A percentile compares a stretch with the other conserved stretches of the same genome.
These are phyloP conservation scores for Evansstolkia leycettana DNA, from an alignment of 495 filamentous ascomycete genomes.

Conservation along the genomic window DNA sequence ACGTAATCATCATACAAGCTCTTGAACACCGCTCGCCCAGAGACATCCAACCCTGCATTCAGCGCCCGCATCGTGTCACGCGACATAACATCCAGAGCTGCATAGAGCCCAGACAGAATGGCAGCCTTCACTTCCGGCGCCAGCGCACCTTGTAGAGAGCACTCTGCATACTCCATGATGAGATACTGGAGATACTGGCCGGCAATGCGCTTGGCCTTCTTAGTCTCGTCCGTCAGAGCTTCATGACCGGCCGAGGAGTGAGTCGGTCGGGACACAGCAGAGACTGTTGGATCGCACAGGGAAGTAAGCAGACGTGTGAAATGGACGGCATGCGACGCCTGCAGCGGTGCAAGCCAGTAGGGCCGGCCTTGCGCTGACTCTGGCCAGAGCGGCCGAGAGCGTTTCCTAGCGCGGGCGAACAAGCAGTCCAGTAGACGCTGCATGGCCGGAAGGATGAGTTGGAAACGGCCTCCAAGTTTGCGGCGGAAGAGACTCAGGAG, in stretches of 20 bases:
- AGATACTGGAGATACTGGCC: conserved; percentile 64
- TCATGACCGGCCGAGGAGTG: conserved; percentile 23
- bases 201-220: conserved; percentile 61
- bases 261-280: conserved; percentile 45
- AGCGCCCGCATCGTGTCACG: conserved; percentile 50
- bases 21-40: conserved; percentile 57
- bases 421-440: conserved; percentile 52
- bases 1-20: conserved; percentile 57
- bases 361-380: conserved; percentile 16
- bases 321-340: conserved; percentile 42
- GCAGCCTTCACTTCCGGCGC: conserved; percentile 52
- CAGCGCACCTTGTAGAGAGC: conserved; percentile 44
- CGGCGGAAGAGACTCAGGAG: conserved; percentile 49
- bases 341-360: conserved; percentile 33
- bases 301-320: conserved; percentile 63
- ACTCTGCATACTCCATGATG: conserved; percentile 56
- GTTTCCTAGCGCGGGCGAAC: conserved; percentile 40
- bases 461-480: conserved; percentile 56
- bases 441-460: conserved; percentile 52
- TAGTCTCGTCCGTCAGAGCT: conserved; percentile 59
- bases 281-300: conserved; percentile 68
- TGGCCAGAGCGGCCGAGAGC: conserved; percentile 25
- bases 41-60: conserved; percentile 56
- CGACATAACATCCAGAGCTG: conserved; percentile 56
- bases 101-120: conserved; percentile 59